Evolutionary conservation across 2,329 filamentous ascomycete species (phyloP).

Genomic region (Pseudogymnoascus sp.): DNA sequence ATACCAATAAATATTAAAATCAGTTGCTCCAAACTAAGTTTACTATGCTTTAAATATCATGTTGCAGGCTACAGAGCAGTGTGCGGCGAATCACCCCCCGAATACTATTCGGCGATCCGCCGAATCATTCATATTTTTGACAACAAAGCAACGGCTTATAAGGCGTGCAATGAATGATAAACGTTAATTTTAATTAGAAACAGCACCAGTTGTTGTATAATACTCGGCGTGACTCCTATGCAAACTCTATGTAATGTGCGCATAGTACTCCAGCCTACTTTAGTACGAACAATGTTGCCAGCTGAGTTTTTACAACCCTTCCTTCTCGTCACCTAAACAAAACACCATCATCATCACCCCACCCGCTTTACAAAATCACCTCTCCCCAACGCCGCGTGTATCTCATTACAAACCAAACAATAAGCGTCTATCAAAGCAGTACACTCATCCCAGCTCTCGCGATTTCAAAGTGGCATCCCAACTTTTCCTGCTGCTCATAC

Average conservation of each 20-base stretch:
- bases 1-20: background rate
- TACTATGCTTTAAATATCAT: background rate
- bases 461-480: constrained; percentile 76
- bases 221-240: background rate
- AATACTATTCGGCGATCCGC: no score
- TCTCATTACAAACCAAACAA: background rate
- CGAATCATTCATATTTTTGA: no score
- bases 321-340: background rate
- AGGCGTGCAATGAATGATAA: background rate
- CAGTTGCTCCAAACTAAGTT: background rate
- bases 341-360: background rate
- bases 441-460: constrained; percentile 56
- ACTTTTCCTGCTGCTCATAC: constrained; percentile 43
- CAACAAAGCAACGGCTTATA: background rate
- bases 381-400: background rate
- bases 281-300: background rate
- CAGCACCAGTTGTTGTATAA: background rate
- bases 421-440: background rate
- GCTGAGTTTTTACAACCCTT: background rate
- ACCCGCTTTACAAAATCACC: background rate
- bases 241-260: background rate
- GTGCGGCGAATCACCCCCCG: no score
- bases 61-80: background rate
- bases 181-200: background rate
- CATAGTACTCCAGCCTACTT: background rate